Evolutionary conservation across 2,329 filamentous ascomycete species (phyloP).

Genomic region (Hysterium pulicare): DNA sequence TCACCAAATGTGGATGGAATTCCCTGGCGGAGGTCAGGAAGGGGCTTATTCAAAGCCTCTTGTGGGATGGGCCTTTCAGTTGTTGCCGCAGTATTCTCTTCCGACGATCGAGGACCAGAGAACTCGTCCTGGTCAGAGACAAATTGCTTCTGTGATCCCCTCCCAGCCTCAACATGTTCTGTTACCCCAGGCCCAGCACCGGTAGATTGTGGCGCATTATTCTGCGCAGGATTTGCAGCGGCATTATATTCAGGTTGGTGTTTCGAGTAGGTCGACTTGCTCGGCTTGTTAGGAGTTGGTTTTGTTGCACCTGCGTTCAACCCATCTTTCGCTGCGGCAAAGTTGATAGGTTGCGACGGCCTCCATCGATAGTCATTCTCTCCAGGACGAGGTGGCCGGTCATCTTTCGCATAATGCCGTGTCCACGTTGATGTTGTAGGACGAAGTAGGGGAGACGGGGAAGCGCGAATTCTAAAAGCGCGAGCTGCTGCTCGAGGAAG

Average conservation of each 20-base stretch:
- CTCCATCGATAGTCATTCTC: slow-evolving; percentile 42
- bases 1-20: slow-evolving; percentile 87
- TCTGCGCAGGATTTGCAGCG: slow-evolving; percentile 21
- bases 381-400: slow-evolving; percentile 9
- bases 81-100: slow-evolving; percentile 35
- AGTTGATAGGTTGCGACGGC: slow-evolving; percentile 38
- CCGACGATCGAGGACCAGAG: slow-evolving; percentile 29
- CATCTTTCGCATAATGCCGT: slow-evolving; percentile 20
- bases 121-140: slow-evolving; percentile 36
- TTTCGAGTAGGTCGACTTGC: slow-evolving; percentile 26
- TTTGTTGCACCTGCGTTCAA: not conserved
- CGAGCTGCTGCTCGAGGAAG: slow-evolving; percentile 33
- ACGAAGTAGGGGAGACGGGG: slow-evolving; percentile 20
- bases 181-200: slow-evolving; percentile 21
- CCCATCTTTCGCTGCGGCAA: slow-evolving; percentile 25
- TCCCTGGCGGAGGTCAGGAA: slow-evolving; percentile 89
- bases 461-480: slow-evolving; percentile 29
- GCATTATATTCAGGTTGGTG: slow-evolving; percentile 37
- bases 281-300: slow-evolving; percentile 6
- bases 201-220: slow-evolving; percentile 22
- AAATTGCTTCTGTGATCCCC: slow-evolving; percentile 18
- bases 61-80: slow-evolving; percentile 46
- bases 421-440: slow-evolving; percentile 22
- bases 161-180: slow-evolving; percentile 1
- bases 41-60: slow-evolving; percentile 53